phyloP scores from a whole-genome alignment of 148 eudicot genomes.

The Heliamphora exappendiculata region DNA sequence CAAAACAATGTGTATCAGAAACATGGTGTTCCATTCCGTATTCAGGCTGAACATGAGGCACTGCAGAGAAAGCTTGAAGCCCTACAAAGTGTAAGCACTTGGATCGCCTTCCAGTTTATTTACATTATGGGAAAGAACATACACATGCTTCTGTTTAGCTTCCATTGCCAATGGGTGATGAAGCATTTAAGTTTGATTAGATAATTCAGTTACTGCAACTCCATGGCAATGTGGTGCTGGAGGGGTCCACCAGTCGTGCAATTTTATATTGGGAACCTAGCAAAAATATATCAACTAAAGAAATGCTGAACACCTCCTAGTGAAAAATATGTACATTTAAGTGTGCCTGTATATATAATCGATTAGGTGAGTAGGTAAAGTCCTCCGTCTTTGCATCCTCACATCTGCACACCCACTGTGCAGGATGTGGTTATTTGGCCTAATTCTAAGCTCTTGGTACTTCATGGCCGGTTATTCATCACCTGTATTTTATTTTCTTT shows the following conservation, averaged over 20 bases:
- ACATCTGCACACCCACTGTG: background rate
- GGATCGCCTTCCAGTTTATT: background rate
- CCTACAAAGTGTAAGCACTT: conserved; percentile 71
- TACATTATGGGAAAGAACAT: background rate
- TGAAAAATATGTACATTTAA: background rate
- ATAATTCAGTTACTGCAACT: background rate
- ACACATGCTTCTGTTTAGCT: background rate
- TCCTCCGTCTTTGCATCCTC: background rate
- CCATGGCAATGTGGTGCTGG: background rate
- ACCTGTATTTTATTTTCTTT: too few species aligned
- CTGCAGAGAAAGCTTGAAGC: conserved; percentile 90
- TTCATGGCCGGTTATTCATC: background rate
- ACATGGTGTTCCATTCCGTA: conserved; percentile 95
- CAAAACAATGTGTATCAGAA: conserved; percentile 90
- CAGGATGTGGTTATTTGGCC: background rate
- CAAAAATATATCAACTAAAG: background rate
- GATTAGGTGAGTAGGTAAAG: background rate
- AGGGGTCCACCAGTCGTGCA: background rate
- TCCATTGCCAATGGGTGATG: background rate
- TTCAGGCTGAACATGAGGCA: conserved; percentile 96
- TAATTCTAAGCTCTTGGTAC: background rate
- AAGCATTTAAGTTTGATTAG: background rate
- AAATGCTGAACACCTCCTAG: background rate
- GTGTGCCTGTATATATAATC: too few species aligned
- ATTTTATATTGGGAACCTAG: background rate